phyloP scores from a whole-genome alignment of 768 basidiomycete genomes.

The Auricularia sp. region DNA sequence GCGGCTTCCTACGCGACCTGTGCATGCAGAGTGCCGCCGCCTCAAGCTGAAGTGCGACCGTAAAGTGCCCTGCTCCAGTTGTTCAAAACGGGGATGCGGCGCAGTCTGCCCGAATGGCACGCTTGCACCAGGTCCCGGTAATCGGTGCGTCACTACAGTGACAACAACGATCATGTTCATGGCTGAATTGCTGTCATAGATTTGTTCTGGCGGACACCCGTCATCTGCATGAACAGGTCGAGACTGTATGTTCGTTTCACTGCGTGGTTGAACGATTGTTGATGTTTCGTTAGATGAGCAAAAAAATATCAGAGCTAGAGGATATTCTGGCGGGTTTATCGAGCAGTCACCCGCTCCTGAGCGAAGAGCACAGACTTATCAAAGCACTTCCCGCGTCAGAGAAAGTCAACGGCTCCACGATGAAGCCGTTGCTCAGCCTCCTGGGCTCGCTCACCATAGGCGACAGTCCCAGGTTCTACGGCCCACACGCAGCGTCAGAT shows the following conservation, averaged over 20 bases:
- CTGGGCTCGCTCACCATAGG: not conserved
- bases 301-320: slow-evolving; percentile 41
- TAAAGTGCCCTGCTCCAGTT: not conserved
- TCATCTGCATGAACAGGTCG: not conserved
- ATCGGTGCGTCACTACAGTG: not conserved
- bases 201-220: not conserved
- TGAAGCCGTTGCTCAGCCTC: not conserved
- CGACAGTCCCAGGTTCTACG: not conserved
- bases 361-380: slow-evolving; percentile 62
- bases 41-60: not conserved
- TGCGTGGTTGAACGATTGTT: too few species aligned
- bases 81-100: not conserved
- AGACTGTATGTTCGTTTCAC: not conserved
- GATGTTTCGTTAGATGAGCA: not conserved
- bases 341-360: slow-evolving; percentile 50
- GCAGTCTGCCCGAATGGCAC: slow-evolving; percentile 1
- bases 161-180: not conserved
- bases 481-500: not conserved
- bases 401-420: not conserved
- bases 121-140: not conserved
- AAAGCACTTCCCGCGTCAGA: slow-evolving; percentile 37
- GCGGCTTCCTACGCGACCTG: not conserved
- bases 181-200: not conserved
- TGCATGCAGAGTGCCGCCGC: not conserved
- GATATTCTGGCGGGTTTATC: slow-evolving; percentile 57